Percentiles rank a stretch among this genome's conserved stretches.
These are phyloP conservation scores for Sechiopsis laciniata DNA, from an alignment of 306 rosid species.

Conservation along the genomic window DNA sequence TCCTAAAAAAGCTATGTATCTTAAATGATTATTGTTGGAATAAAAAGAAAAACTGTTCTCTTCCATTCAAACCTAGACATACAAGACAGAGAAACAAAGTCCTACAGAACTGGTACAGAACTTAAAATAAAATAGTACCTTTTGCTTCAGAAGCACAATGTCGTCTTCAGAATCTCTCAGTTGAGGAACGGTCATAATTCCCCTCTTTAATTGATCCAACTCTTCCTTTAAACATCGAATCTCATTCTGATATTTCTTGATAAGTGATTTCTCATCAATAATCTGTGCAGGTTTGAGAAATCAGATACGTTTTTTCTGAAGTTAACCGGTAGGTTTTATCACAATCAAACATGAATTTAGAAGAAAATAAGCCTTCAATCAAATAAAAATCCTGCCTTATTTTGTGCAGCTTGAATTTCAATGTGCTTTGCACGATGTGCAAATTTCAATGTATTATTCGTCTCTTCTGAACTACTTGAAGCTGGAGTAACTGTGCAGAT, in stretches of 20 bases:
- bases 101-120: neutral
- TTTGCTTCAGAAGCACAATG: conserved; percentile 76
- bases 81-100: neutral
- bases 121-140: conserved; percentile 41
- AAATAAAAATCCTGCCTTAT: conserved; percentile 44
- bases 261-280: conserved; percentile 96
- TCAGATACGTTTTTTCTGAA: conserved; percentile 14
- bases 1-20: too few relatives aligned
- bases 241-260: conserved; percentile 93
- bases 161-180: conserved; percentile 64
- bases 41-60: too few relatives aligned
- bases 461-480: conserved; percentile 92
- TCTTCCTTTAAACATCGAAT: conserved; percentile 86
- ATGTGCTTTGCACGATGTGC: conserved; percentile 97
- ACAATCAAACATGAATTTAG: conserved; percentile 24
- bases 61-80: neutral
- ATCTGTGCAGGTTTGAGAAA: conserved; percentile 58
- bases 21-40: too few relatives aligned
- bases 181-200: conserved; percentile 66
- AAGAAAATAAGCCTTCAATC: conserved; percentile 14
- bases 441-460: conserved; percentile 89
- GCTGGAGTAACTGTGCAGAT: conserved; percentile 97
- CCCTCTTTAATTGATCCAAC: conserved; percentile 77
- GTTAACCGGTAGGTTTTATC: conserved; percentile 12
- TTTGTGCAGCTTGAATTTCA: conserved; percentile 93